A percentile compares a stretch with the other conserved stretches of the same genome.
Conservation (phyloP, 1,284 basidiomycete genomes). For the Phellinidium pouzarii region DNA sequence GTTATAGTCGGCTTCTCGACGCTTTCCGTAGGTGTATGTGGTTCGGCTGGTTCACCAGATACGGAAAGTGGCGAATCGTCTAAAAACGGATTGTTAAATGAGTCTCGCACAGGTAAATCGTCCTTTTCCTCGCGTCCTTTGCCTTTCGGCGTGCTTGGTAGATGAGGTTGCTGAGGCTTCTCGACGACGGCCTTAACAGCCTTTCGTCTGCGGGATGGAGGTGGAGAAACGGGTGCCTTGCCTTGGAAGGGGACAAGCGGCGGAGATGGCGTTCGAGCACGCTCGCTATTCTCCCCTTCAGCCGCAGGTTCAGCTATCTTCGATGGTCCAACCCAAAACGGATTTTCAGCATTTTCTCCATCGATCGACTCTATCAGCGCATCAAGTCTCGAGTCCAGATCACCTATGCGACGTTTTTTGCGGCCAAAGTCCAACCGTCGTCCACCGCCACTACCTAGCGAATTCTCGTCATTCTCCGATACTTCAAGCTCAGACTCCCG, state of each 20-base stretch:
- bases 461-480: conserved; percentile 6
- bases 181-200: conserved; percentile 21
- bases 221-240: conserved; percentile 32
- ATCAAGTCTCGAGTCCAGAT: conserved; percentile 26
- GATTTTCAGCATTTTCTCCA: conserved; percentile 29
- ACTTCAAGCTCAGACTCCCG: conserved; percentile 9
- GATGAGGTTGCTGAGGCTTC: conserved; percentile 21
- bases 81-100: conserved; percentile 49
- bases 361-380: conserved; percentile 16
- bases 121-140: conserved; percentile 16
- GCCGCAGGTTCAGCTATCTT: background rate
- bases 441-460: background rate
- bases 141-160: conserved; percentile 16
- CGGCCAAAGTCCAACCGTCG: conserved; percentile 16
- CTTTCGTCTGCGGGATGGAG: conserved; percentile 29
- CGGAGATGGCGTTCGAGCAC: conserved; percentile 24
- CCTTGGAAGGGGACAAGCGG: conserved; percentile 25
- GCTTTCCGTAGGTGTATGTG: conserved; percentile 14
- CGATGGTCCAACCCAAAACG: conserved; percentile 29
- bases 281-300: conserved; percentile 15
- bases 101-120: conserved; percentile 37
- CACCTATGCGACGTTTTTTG: conserved; percentile 26
- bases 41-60: conserved; percentile 7
- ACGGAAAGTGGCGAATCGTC: conserved; percentile 21
- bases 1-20: conserved; percentile 20